These are phyloP conservation scores for Gyrodon lividus DNA, from an alignment of 768 basidiomycete genomes.

Conservation along the genomic window DNA sequence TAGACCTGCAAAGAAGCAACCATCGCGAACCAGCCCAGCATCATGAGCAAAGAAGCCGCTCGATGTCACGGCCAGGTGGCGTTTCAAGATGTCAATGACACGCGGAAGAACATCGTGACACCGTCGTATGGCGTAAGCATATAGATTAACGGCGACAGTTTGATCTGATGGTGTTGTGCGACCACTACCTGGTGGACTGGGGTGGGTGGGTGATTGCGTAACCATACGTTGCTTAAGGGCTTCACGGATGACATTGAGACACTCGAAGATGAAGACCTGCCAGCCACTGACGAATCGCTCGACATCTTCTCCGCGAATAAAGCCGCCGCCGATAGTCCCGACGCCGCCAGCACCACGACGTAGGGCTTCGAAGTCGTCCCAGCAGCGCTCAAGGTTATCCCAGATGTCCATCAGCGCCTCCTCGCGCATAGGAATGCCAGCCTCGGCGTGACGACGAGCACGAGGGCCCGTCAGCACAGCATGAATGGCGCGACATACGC, in stretches of 20 bases:
- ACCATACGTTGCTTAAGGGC: slow-evolving; percentile 64
- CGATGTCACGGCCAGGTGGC: slow-evolving; percentile 41
- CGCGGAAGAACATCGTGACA: slow-evolving; percentile 51
- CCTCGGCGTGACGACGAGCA: slow-evolving; percentile 57
- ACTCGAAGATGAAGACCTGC: slow-evolving; percentile 93
- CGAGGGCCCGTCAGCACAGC: slow-evolving; percentile 73
- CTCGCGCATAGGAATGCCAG: slow-evolving; percentile 56
- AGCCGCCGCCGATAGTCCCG: slow-evolving; percentile 33
- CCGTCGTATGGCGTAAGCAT: slow-evolving; percentile 44
- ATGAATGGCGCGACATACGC: slow-evolving; percentile 78
- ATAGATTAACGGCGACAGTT: slow-evolving; percentile 46
- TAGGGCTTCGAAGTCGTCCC: slow-evolving; percentile 79
- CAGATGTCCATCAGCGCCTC: slow-evolving; percentile 75
- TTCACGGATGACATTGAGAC: slow-evolving; percentile 86
- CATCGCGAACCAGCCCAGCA: slow-evolving; percentile 81
- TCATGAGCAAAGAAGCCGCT: slow-evolving; percentile 79
- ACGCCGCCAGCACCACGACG: slow-evolving; percentile 44
- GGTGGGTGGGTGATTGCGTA: slow-evolving; percentile 32
- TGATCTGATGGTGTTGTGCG: slow-evolving; percentile 46
- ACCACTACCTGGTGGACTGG: slow-evolving; percentile 36
- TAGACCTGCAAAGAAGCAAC: slow-evolving; percentile 84
- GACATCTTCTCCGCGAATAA: slow-evolving; percentile 49
- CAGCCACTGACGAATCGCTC: slow-evolving; percentile 78
- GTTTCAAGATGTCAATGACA: slow-evolving; percentile 51
- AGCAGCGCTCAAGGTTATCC: slow-evolving; percentile 77